Evolutionary conservation across 2,329 filamentous ascomycete genomes (phyloP).

Genomic region (Nectriaceae sp.): DNA sequence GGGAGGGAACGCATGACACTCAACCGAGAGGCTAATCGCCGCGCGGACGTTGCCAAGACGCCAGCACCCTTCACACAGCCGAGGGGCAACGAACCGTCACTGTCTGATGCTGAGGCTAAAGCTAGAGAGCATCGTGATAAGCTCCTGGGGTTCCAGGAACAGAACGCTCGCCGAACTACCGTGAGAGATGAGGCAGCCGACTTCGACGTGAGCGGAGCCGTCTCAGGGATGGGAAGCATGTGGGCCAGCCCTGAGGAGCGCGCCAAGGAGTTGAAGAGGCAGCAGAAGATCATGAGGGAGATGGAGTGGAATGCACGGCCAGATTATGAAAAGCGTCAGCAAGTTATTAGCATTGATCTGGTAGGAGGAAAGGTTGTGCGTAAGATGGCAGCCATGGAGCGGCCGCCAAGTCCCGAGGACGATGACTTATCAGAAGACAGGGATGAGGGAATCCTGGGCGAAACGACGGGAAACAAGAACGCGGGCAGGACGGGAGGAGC

Average conservation of each 20-base stretch:
- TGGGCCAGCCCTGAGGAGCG: slow-evolving; percentile 86
- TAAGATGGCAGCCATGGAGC: slow-evolving; percentile 66
- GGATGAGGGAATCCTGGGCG: slow-evolving; percentile 33
- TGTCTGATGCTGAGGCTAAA: slow-evolving; percentile 62
- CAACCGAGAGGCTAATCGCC: slow-evolving; percentile 71
- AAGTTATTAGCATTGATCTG: slow-evolving; percentile 84
- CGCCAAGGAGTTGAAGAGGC: slow-evolving; percentile 78
- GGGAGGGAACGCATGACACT: slow-evolving; percentile 83
- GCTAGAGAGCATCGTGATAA: slow-evolving; percentile 80
- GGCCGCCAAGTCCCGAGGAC: slow-evolving; percentile 55
- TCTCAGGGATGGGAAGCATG: slow-evolving; percentile 55
- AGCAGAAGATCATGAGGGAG: slow-evolving; percentile 81
- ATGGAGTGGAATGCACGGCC: slow-evolving; percentile 84
- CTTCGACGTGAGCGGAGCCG: slow-evolving; percentile 53
- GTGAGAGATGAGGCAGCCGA: slow-evolving; percentile 81
- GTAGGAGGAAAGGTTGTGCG: slow-evolving; percentile 75
- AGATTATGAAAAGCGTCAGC: slow-evolving; percentile 84
- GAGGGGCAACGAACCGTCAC: slow-evolving; percentile 38
- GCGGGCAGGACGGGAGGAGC: slow-evolving; percentile 49
- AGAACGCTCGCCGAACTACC: slow-evolving; percentile 81
- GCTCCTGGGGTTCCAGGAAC: slow-evolving; percentile 78
- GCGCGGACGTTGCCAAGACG: slow-evolving; percentile 63
- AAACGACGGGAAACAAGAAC: slow-evolving; percentile 37
- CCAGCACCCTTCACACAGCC: slow-evolving; percentile 61
- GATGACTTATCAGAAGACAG: slow-evolving; percentile 38